A percentile compares a stretch with the other conserved stretches of the same genome.
phyloP scores from a whole-genome alignment of 768 basidiomycete species.

The Suillus spraguei region DNA sequence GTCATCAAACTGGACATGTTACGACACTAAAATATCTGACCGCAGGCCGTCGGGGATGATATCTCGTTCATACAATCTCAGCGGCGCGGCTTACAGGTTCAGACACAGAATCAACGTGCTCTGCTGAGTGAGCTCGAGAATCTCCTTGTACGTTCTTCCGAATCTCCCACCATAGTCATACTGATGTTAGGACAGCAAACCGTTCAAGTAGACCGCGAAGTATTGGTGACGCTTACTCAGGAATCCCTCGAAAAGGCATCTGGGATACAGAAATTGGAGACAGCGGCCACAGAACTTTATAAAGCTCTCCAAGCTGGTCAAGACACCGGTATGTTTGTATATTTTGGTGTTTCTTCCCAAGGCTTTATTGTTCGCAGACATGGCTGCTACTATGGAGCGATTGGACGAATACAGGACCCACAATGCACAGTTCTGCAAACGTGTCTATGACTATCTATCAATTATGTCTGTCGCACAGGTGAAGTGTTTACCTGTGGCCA shows the following conservation, averaged over 20 bases:
- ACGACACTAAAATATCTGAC: conserved; percentile 16
- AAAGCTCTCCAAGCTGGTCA: conserved; percentile 90
- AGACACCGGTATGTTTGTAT: conserved; percentile 66
- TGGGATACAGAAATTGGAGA: conserved; percentile 79
- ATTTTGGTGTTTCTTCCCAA: neutral
- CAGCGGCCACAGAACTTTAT: conserved; percentile 86
- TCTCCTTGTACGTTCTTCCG: conserved; percentile 60
- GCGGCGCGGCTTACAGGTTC: conserved; percentile 94
- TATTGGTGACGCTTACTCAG: conserved; percentile 78
- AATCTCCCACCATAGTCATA: neutral
- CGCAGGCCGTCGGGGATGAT: conserved; percentile 90
- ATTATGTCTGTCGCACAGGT: conserved; percentile 94
- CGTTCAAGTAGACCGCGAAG: conserved; percentile 85
- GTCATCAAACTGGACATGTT: conserved; percentile 5
- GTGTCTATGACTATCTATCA: conserved; percentile 84
- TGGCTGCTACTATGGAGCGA: conserved; percentile 96
- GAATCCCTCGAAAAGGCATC: conserved; percentile 82
- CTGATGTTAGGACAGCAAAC: conserved; percentile 64
- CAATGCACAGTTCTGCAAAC: conserved; percentile 91
- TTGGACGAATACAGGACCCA: conserved; percentile 89
- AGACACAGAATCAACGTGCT: conserved; percentile 92
- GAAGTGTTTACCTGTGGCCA: conserved; percentile 19
- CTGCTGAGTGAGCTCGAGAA: conserved; percentile 86
- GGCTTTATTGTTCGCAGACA: conserved; percentile 50
- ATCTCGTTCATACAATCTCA: conserved; percentile 96